A percentile compares a stretch with the other conserved stretches of the same genome.
Conservation (phyloP, 495 filamentous ascomycete species). For the Bathelium albidoporum region DNA sequence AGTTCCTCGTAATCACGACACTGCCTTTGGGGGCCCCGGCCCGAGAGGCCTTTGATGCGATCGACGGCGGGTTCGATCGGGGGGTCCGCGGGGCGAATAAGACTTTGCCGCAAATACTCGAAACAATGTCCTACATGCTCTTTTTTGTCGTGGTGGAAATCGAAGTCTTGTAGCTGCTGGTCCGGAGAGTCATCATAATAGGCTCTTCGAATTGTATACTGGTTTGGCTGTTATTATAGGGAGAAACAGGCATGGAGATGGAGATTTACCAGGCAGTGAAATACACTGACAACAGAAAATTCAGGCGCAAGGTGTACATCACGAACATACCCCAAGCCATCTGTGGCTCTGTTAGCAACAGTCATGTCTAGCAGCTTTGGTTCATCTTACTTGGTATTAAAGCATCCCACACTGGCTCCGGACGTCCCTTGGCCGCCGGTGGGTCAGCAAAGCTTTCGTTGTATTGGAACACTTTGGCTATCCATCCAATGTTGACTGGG, state of each 20-base stretch:
- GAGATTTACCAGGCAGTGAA: constrained; percentile 15
- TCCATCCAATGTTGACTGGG: neutral
- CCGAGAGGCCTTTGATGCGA: constrained; percentile 12
- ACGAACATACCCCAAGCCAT: constrained; percentile 21
- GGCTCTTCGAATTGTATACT: constrained; percentile 18
- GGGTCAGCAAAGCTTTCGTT: neutral
- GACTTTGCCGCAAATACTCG: constrained; percentile 18
- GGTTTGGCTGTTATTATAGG: neutral
- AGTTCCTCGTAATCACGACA: constrained; percentile 15
- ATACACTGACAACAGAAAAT: constrained; percentile 16
- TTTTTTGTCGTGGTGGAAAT: constrained; percentile 16
- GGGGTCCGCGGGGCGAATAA: constrained; percentile 18
- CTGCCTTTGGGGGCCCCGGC: constrained; percentile 10
- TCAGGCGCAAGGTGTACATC: constrained; percentile 3
- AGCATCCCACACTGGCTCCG: constrained; percentile 20
- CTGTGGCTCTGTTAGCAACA: neutral
- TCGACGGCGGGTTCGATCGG: constrained; percentile 17
- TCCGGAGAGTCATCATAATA: constrained; percentile 13
- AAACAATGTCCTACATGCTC: constrained; percentile 19
- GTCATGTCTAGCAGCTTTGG: neutral
- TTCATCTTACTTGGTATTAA: constrained; percentile 19
- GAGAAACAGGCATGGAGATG: neutral
- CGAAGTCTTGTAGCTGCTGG: constrained; percentile 14
- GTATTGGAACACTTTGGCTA: neutral
- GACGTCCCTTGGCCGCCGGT: neutral